Percentiles rank a stretch among this genome's conserved stretches.
These are phyloP conservation scores for Tetrahymena thermophila DNA, from an alignment of 73 alveolate species.

Conservation along the genomic window DNA sequence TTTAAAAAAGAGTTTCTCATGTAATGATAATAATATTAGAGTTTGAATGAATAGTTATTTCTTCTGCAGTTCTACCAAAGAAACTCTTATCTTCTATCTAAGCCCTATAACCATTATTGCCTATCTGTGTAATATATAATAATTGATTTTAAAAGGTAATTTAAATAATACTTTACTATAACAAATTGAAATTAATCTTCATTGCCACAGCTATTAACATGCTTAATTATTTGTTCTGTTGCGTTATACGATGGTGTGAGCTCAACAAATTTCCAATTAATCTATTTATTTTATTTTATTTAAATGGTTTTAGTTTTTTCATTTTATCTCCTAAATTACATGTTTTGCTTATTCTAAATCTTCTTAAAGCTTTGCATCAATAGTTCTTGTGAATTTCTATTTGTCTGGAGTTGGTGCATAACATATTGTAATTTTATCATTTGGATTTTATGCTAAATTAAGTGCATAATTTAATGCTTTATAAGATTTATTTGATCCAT, in stretches of 20 bases:
- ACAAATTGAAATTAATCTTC: slow-evolving; percentile 16
- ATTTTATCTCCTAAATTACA: neutral
- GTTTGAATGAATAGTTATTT: slow-evolving; percentile 7
- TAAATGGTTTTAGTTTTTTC: too few species aligned
- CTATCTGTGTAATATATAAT: neutral
- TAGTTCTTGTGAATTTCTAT: slow-evolving; percentile 9
- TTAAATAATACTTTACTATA: neutral
- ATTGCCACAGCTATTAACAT: slow-evolving; percentile 6
- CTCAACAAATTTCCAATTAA: slow-evolving; percentile 29
- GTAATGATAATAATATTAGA: slow-evolving; percentile 23
- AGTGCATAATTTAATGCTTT: slow-evolving; percentile 20
- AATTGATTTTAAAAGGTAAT: neutral
- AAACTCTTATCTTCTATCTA: slow-evolving; percentile 14
- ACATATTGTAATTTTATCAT: slow-evolving; percentile 16
- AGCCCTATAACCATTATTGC: slow-evolving; percentile 42
- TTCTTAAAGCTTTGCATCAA: slow-evolving; percentile 14
- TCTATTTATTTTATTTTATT: neutral
- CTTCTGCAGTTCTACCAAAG: slow-evolving; percentile 30
- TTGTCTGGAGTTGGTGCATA: slow-evolving; percentile 43
- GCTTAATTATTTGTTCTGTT: slow-evolving; percentile 1
- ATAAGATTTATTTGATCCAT: slow-evolving; percentile 44
- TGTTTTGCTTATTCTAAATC: neutral
- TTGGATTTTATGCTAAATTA: slow-evolving; percentile 4
- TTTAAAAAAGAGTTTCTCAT: neutral
- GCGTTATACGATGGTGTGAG: slow-evolving; percentile 8